Evolutionary conservation across 2,329 filamentous ascomycete species (phyloP).

Genomic region (Cryphonectria parasitica): DNA sequence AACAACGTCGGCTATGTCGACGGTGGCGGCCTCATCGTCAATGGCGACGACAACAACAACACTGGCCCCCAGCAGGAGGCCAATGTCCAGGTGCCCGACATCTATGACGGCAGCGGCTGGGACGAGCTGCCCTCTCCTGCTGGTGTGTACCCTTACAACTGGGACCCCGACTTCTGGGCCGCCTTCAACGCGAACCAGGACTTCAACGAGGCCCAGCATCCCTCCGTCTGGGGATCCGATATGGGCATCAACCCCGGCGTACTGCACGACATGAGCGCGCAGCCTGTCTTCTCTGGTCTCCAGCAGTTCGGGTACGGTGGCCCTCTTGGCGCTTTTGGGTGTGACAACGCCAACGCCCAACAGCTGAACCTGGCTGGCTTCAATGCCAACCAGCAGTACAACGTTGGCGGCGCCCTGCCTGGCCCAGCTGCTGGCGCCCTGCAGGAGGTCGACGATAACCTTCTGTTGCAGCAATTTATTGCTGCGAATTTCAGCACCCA

Average conservation of each 20-base stretch:
- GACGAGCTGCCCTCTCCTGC: not conserved
- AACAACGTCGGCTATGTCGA: not conserved
- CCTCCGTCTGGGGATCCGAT: not conserved
- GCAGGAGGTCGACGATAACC: not conserved
- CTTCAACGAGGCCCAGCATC: not conserved
- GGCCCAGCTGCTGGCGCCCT: not conserved
- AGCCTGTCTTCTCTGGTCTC: not conserved
- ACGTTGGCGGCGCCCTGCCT: not conserved
- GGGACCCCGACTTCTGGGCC: not conserved
- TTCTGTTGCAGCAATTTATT: not conserved
- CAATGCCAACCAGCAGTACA: not conserved
- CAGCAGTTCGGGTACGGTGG: not conserved
- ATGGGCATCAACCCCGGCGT: not conserved
- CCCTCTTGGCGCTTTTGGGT: not conserved
- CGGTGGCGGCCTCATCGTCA: too few species aligned
- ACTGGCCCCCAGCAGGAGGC: too few species aligned
- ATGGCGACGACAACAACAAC: not conserved
- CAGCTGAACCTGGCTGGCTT: not conserved
- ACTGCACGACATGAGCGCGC: not conserved
- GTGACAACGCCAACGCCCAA: not conserved
- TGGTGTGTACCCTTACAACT: not conserved
- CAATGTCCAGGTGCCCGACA: too few species aligned
- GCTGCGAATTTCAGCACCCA: not conserved
- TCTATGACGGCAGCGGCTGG: not conserved
- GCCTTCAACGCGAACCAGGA: not conserved